Percentiles rank a stretch among this genome's conserved stretches.
Conservation (phyloP, 805 yeast species). For the Wickerhamomyces bovis region DNA sequence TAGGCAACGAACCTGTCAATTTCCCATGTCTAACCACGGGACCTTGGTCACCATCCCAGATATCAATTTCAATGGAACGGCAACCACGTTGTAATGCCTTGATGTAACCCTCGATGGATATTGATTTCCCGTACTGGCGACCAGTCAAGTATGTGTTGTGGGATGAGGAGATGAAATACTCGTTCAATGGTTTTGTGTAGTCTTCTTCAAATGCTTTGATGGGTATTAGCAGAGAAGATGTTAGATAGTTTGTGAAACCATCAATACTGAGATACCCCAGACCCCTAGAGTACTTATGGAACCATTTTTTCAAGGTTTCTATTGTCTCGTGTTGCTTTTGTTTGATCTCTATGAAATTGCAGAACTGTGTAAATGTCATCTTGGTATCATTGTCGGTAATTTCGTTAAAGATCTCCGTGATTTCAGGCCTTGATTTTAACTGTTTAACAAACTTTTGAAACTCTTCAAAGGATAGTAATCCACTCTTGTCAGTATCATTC, state of each 20-base stretch:
- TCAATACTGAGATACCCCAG: conserved; percentile 10
- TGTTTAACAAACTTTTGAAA: conserved; percentile 70
- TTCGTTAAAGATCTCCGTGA: conserved; percentile 42
- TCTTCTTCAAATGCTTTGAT: conserved; percentile 26
- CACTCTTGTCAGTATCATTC: conserved; percentile 45
- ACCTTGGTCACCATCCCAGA: conserved; percentile 82
- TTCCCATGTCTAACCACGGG: conserved; percentile 94
- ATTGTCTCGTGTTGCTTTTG: conserved; percentile 42
- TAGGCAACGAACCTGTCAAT: conserved; percentile 67
- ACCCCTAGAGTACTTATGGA: conserved; percentile 29
- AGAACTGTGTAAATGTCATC: conserved; percentile 29
- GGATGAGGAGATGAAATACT: conserved; percentile 86
- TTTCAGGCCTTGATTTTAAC: conserved; percentile 61
- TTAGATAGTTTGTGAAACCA: conserved; percentile 24
- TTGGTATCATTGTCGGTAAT: conserved; percentile 20
- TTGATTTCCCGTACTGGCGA: conserved; percentile 77
- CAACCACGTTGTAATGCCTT: conserved; percentile 88
- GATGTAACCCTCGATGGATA: conserved; percentile 87
- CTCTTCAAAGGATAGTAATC: conserved; percentile 59
- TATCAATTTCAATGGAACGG: conserved; percentile 88
- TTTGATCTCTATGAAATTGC: conserved; percentile 36
- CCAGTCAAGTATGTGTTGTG: conserved; percentile 92
- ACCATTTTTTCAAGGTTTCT: conserved; percentile 29
- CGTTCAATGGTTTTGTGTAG: conserved; percentile 62
- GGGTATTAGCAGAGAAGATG: conserved; percentile 23